Evolutionary conservation across 257 asterid species (phyloP).

Genomic region (Solanum chmielewskii): DNA sequence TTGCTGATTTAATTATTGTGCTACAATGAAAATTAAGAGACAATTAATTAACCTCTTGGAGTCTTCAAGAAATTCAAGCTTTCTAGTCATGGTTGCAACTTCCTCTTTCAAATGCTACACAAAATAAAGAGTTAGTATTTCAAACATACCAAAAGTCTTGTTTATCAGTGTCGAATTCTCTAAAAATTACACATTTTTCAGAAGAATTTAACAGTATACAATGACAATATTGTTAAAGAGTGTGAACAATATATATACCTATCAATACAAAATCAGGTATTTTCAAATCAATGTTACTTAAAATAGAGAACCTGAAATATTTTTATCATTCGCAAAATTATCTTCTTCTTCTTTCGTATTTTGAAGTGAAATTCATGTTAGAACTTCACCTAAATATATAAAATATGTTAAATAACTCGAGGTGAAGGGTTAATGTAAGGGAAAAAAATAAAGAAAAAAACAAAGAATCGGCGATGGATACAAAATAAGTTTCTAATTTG

Average conservation of each 20-base stretch:
- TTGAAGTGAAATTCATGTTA: background rate
- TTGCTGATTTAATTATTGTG: background rate
- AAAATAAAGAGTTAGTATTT: background rate
- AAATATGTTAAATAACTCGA: too few species aligned
- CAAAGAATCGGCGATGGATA: background rate
- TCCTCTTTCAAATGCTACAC: conserved; percentile 31
- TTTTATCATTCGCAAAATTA: background rate
- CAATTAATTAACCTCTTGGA: conserved; percentile 23
- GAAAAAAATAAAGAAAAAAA: too few species aligned
- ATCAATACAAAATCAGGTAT: background rate
- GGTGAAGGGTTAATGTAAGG: too few species aligned
- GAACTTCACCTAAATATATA: background rate
- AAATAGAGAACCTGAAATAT: background rate
- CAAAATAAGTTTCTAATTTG: background rate
- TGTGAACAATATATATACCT: background rate
- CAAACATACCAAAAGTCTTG: background rate
- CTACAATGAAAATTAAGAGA: background rate
- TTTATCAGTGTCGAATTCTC: background rate
- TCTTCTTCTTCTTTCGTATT: too few species aligned
- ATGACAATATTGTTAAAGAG: too few species aligned
- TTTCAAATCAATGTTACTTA: background rate
- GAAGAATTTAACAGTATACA: background rate
- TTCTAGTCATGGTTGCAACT: conserved; percentile 10
- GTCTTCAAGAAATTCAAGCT: conserved; percentile 34
- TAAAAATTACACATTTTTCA: background rate